Base-by-base conservation (phyloP, 1,139 yeast species). In the Yamadazyma friedrichii region DNA sequence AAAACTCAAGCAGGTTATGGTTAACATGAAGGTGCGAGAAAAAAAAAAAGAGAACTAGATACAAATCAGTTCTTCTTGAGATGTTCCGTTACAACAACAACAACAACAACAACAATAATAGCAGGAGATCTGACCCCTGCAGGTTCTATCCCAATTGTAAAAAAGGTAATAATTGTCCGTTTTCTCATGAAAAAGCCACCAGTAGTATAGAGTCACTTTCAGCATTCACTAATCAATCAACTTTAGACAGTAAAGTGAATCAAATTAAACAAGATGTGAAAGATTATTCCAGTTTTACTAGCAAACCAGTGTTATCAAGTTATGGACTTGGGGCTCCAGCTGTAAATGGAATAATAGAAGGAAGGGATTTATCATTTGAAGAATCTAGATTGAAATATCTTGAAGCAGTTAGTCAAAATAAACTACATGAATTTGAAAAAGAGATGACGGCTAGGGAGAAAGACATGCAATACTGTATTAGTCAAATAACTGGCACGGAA, bases 331-430 rank as follows among this genome's bases (percentile, higher is more conserved):
- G 55, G 8, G 34, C 38, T 15, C 64, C 63, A 6, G 64, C 66
- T 1, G 57, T 57, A 10, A 59, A 56, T 41, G 59, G 58, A 41
- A 53, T 80, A 33, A 77, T 82, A 6, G 52, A 64, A 2, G 78
- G 74, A 0, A 59, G 84, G 48, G 88, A 82, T 49, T 54, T 74
- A 24, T 80, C 86, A 0, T 68, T 64, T 28, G 87, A 82, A 48
- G 88, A 82, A 51, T 60, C 66, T 30, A 60, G 86, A 41, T 61
- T 72, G 42, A 70, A 68, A 46, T 79, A 66, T 45, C 61, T 67
- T 48, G 66, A 71, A 40, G 78, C 83, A 0, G 58, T 53, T 36
- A 55, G 61, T 12, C 54, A 57, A 10, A 71, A 72, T 40, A 53
- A 57, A 0, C 15, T 74, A 3, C 59, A 64, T 0, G 67, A 64